Evolutionary conservation across 352 stramenopile species (phyloP), one percentile per base, ranked within the genome.

Genomic region (Hyphochytrium catenoides): DNA sequence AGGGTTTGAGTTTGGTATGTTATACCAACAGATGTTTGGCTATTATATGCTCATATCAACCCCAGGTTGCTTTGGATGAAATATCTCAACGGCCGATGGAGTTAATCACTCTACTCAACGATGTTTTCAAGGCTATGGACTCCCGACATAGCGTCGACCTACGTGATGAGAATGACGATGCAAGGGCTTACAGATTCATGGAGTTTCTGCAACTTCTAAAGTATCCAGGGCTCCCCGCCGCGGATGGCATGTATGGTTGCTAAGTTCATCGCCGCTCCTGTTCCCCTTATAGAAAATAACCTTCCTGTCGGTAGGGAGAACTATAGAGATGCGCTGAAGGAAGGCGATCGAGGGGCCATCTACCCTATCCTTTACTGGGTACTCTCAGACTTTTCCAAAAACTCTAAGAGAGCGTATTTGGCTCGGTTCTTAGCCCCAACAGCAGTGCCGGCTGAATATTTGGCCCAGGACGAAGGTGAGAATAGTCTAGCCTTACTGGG

Each of bases 341-440:
- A 73, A 31, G 78, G 82, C 34, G 70, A 88, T 31, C 78, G 74
- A 20, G 50, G 63, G 31, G 59, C 69, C n/a, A 52, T 95, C 16
- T 93, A 94, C 44, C 67, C 62, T 12, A 64, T 92, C 18, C 57
- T 95, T 24, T 62, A 94, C 56, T 95, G 79, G 71, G 56, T 73
- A 7, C 62, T 95, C 17, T 76, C 74, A 34, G 66, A 66, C 20
- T 63, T 93, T 7, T 44, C 64, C 5, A 54, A 59, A 17, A 65
- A 94, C 40, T 74, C 85, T 48, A 95, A 91, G 50, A 63, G 84
- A 17, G 75, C 77, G 3, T 96, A 96, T 49, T 50, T 96, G 2
- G 76, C 75, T 1, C 62, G 61, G 1, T 96, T 82, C 54, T 57
- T 95, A 14, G 66, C 82, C 27, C 79, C 76, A 4, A 46, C 95